Evolutionary conservation across 768 basidiomycete species (phyloP).

Genomic region (Boletus sp.): DNA sequence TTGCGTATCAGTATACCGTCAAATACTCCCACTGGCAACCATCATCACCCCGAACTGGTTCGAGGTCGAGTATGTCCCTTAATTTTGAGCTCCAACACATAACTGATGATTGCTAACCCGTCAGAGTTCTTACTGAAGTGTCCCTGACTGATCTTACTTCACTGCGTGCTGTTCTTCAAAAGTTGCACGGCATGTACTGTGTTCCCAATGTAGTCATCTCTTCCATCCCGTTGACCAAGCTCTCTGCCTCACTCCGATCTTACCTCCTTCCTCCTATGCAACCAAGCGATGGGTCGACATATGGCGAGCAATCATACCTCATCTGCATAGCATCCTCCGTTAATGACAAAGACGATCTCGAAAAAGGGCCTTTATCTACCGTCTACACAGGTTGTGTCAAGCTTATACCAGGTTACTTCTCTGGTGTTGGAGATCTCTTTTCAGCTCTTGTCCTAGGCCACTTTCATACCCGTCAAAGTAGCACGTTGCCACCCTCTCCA

Average conservation of each 20-base stretch:
- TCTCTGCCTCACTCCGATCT: constrained; percentile 52
- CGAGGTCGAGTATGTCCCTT: constrained; percentile 78
- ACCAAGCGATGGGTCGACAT: neutral
- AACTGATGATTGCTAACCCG: neutral
- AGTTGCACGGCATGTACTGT: constrained; percentile 71
- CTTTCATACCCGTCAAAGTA: constrained; percentile 42
- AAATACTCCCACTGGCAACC: constrained; percentile 77
- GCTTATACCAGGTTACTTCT: constrained; percentile 86
- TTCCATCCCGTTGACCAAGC: constrained; percentile 76
- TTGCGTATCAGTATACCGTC: constrained; percentile 83
- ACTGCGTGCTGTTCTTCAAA: constrained; percentile 63
- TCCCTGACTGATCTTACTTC: constrained; percentile 65
- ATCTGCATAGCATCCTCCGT: constrained; percentile 78
- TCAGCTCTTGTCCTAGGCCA: constrained; percentile 88
- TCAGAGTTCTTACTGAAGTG: constrained; percentile 73
- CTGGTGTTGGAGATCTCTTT: constrained; percentile 96
- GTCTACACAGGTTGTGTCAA: constrained; percentile 76
- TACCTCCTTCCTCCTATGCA: constrained; percentile 34
- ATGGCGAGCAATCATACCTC: constrained; percentile 46
- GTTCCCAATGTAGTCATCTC: constrained; percentile 91
- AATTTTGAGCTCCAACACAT: neutral
- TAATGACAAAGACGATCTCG: constrained; percentile 16
- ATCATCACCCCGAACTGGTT: constrained; percentile 99
- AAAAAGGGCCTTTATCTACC: constrained; percentile 29
- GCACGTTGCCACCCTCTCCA: neutral